Conservation (phyloP, 495 filamentous ascomycete species). For the Rusavskia elegans region DNA sequence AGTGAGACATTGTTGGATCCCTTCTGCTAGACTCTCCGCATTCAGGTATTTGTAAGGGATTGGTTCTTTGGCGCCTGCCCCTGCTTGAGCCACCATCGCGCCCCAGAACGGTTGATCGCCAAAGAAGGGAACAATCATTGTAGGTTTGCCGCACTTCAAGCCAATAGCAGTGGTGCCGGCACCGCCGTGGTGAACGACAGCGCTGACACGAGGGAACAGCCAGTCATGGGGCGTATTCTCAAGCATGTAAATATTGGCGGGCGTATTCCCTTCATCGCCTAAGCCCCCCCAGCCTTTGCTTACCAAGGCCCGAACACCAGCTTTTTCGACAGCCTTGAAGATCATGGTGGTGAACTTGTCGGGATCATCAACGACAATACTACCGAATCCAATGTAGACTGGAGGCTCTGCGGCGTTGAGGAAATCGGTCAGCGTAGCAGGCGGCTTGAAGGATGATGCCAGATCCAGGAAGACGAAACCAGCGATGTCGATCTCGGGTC, state of each 20-base stretch:
- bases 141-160: conserved; percentile 46
- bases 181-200: conserved; percentile 50
- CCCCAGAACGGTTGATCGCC: conserved; percentile 49
- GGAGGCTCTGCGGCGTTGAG: conserved; percentile 38
- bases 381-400: conserved; percentile 53
- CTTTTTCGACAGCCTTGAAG: conserved; percentile 40
- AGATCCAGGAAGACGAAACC: conserved; percentile 52
- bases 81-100: conserved; percentile 38
- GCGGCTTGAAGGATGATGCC: conserved; percentile 41
- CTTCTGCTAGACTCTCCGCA: conserved; percentile 46
- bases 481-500: conserved; percentile 41
- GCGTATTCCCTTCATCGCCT: conserved; percentile 34
- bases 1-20: conserved; percentile 48
- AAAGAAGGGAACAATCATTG: conserved; percentile 54
- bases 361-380: conserved; percentile 52
- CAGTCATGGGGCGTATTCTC: conserved; percentile 55
- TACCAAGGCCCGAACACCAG: conserved; percentile 46
- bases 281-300: conserved; percentile 54
- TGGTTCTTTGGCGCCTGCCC: conserved; percentile 47
- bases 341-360: conserved; percentile 45
- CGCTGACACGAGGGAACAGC: conserved; percentile 44
- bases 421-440: conserved; percentile 35
- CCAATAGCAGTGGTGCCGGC: conserved; percentile 53
- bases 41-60: conserved; percentile 59
- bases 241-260: conserved; percentile 44